Conservation (phyloP, 805 yeast genomes). For the Yarrowia deformans region DNA sequence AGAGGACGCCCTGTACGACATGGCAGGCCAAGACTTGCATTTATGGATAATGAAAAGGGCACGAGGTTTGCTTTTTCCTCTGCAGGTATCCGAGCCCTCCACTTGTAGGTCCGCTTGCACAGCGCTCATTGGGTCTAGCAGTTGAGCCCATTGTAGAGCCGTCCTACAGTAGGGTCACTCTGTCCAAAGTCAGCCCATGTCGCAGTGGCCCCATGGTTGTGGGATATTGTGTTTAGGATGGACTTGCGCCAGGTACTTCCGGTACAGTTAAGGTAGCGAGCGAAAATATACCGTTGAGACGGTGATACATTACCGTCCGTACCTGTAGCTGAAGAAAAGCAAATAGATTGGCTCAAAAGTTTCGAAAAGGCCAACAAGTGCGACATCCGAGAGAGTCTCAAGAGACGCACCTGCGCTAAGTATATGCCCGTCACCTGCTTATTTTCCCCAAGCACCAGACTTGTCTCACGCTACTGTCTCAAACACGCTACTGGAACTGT, state of each 20-base stretch:
- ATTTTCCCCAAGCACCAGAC: conserved; percentile 8
- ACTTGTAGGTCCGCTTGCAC: neutral
- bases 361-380: no score
- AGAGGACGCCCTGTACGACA: neutral
- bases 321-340: neutral
- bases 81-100: conserved; percentile 32
- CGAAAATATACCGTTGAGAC: no score
- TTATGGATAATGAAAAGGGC: neutral
- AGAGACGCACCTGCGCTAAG: conserved; percentile 30
- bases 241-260: no score
- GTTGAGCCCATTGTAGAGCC: neutral
- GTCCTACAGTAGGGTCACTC: neutral
- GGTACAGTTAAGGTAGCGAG: no score
- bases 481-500: conserved; percentile 3
- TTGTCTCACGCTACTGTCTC: conserved; percentile 31
- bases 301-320: no score
- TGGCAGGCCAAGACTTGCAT: conserved; percentile 12
- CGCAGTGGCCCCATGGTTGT: neutral
- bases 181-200: neutral
- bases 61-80: conserved; percentile 14
- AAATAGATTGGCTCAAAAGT: neutral
- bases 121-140: neutral
- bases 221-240: no score
- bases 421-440: conserved; percentile 34
- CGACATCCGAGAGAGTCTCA: no score